These are phyloP conservation scores for Neurospora sp. DNA, from an alignment of 495 filamentous ascomycete species.

Conservation along the genomic window DNA sequence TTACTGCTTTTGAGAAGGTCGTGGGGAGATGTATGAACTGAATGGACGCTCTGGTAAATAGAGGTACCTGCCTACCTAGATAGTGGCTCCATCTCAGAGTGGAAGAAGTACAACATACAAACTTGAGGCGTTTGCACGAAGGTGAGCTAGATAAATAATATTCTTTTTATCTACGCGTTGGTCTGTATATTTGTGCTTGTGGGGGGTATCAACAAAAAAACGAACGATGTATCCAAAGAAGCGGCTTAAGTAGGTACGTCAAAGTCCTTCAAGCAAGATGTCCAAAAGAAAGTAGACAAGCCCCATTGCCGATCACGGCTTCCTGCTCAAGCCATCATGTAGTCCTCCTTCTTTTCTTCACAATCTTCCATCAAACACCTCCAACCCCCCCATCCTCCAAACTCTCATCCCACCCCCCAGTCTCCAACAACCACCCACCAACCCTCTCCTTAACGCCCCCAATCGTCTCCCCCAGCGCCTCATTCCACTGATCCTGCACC, in stretches of 20 bases:
- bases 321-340: neutral
- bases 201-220: slow-evolving; percentile 10
- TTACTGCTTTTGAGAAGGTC: neutral
- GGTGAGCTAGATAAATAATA: neutral
- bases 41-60: neutral
- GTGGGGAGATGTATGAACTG: neutral
- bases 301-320: neutral
- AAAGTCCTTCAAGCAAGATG: neutral
- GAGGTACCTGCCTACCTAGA: neutral
- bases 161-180: neutral
- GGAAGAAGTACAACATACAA: neutral
- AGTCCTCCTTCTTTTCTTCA: neutral
- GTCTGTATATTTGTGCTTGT: neutral
- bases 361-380: slow-evolving; percentile 17
- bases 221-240: neutral
- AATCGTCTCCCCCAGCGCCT: slow-evolving; percentile 41
- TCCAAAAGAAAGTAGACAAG: neutral
- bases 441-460: slow-evolving; percentile 45
- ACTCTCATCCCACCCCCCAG: slow-evolving; percentile 66
- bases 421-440: slow-evolving; percentile 51
- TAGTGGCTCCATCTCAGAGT: neutral
- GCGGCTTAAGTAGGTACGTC: neutral
- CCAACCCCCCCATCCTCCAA: slow-evolving; percentile 41
- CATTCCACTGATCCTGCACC: slow-evolving; percentile 77
- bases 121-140: neutral